Percentiles rank a stretch among this genome's conserved stretches.
These are phyloP conservation scores for Kodamaea neixiangensis DNA, from an alignment of 805 yeast genomes.

Conservation along the genomic window DNA sequence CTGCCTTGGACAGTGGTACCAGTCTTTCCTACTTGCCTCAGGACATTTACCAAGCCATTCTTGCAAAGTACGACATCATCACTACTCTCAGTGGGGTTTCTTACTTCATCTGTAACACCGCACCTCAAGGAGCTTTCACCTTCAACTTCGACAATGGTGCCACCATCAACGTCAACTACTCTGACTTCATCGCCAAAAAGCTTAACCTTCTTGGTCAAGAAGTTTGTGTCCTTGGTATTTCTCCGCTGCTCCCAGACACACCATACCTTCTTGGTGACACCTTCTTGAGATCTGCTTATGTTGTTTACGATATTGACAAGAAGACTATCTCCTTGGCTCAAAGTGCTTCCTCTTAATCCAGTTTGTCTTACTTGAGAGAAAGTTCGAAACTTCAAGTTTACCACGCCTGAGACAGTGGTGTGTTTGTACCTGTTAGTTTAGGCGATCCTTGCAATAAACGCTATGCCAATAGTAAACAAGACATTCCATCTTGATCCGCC, in stretches of 20 bases:
- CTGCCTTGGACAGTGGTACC: slow-evolving; percentile 59
- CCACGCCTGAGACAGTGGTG: too few species aligned
- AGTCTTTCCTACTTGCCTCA: slow-evolving; percentile 36
- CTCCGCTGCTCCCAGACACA: slow-evolving; percentile 13
- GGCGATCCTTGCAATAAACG: too few species aligned
- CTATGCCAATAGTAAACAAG: too few species aligned
- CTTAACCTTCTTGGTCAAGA: not conserved
- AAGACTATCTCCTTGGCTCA: slow-evolving; percentile 27
- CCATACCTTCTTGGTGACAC: slow-evolving; percentile 27
- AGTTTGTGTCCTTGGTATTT: slow-evolving; percentile 12
- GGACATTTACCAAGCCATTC: not conserved
- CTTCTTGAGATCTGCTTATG: slow-evolving; percentile 28
- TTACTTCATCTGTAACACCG: slow-evolving; percentile 1
- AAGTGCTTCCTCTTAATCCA: not conserved
- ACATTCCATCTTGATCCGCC: too few species aligned
- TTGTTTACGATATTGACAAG: slow-evolving; percentile 29
- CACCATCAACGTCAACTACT: not conserved
- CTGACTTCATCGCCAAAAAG: not conserved
- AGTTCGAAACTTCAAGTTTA: too few species aligned
- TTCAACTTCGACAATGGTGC: slow-evolving; percentile 9
- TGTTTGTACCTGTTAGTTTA: too few species aligned
- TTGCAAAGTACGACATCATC: not conserved
- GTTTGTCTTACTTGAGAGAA: too few species aligned
- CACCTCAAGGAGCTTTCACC: slow-evolving; percentile 6
- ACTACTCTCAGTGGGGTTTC: not conserved